phyloP scores from a whole-genome alignment of 2,329 filamentous ascomycete species.

The Cladobotryum mycophilum region DNA sequence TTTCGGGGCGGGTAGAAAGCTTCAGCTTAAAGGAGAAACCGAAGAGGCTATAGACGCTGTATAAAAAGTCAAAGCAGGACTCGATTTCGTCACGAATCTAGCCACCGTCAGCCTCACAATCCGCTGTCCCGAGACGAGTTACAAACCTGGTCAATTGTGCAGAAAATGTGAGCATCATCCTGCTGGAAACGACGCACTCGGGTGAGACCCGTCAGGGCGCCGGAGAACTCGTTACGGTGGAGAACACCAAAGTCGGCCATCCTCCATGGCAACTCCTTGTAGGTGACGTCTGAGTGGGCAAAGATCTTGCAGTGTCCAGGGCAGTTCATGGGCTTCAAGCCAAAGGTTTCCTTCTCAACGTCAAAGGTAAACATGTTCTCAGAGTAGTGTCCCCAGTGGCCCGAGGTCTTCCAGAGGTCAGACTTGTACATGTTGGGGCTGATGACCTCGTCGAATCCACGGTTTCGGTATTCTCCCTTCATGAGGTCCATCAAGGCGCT shows the following conservation, averaged over 20 bases:
- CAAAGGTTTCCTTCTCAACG: slow-evolving; percentile 66
- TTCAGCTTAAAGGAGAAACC: slow-evolving; percentile 78
- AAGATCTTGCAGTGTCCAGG: slow-evolving; percentile 91
- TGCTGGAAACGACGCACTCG: slow-evolving; percentile 92
- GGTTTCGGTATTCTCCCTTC: slow-evolving; percentile 82
- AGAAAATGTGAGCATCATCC: slow-evolving; percentile 96
- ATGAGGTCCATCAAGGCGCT: slow-evolving; percentile 80
- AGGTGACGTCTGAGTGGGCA: slow-evolving; percentile 73
- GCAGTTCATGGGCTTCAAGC: slow-evolving; percentile 97
- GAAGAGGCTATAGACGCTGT: slow-evolving; percentile 61
- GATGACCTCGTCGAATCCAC: slow-evolving; percentile 91
- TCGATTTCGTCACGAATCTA: slow-evolving; percentile 52
- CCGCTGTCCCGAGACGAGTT: too few species aligned
- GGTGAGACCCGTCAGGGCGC: slow-evolving; percentile 83
- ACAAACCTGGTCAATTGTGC: slow-evolving; percentile 39
- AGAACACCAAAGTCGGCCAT: slow-evolving; percentile 95
- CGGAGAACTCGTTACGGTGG: slow-evolving; percentile 91
- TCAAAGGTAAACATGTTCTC: slow-evolving; percentile 83
- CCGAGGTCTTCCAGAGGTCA: slow-evolving; percentile 86
- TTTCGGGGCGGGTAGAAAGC: slow-evolving; percentile 83
- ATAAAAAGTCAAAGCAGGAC: slow-evolving; percentile 80
- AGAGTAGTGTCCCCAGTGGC: slow-evolving; percentile 80
- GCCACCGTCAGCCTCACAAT: background rate
- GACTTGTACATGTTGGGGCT: slow-evolving; percentile 94
- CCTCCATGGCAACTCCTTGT: slow-evolving; percentile 78